These are phyloP conservation scores for Sporobolomyces pararoseus DNA, from an alignment of 768 basidiomycete genomes.

Conservation along the genomic window DNA sequence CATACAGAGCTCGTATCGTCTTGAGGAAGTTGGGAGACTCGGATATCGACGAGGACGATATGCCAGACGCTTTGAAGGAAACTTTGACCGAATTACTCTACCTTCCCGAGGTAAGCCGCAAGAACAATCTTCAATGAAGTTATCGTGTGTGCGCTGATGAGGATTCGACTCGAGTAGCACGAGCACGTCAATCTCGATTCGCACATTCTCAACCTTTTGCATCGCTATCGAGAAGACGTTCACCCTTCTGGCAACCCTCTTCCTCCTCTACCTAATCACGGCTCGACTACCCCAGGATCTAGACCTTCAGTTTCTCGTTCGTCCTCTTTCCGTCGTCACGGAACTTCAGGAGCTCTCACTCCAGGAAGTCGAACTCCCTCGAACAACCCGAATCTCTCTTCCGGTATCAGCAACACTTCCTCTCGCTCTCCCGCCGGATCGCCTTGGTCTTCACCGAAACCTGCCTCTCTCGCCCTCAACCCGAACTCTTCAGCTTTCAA, in stretches of 20 bases:
- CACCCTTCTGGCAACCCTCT: conserved; percentile 38
- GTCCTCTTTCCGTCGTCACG: conserved; percentile 32
- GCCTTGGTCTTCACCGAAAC: conserved; percentile 26
- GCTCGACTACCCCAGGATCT: conserved; percentile 31
- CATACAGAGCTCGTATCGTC: conserved; percentile 16
- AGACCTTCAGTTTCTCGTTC: conserved; percentile 39
- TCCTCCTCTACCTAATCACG: conserved; percentile 38
- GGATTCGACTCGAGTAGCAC: neutral
- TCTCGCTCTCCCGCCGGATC: conserved; percentile 32
- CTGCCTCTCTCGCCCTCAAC: conserved; percentile 17
- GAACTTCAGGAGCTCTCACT: conserved; percentile 15
- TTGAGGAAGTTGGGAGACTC: conserved; percentile 26
- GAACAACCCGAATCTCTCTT: conserved; percentile 11
- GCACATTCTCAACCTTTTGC: conserved; percentile 35
- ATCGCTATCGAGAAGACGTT: conserved; percentile 37
- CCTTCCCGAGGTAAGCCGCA: neutral
- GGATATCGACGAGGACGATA: conserved; percentile 39
- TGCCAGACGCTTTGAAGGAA: conserved; percentile 39
- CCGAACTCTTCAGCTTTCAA: conserved; percentile 35
- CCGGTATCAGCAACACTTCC: conserved; percentile 1
- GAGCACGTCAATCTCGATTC: conserved; percentile 32
- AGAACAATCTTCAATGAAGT: neutral
- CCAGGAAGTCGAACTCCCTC: conserved; percentile 18
- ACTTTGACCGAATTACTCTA: conserved; percentile 23
- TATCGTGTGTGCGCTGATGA: neutral